Conservation (phyloP, 345 rosid genomes). For the Boechera stricta region DNA sequence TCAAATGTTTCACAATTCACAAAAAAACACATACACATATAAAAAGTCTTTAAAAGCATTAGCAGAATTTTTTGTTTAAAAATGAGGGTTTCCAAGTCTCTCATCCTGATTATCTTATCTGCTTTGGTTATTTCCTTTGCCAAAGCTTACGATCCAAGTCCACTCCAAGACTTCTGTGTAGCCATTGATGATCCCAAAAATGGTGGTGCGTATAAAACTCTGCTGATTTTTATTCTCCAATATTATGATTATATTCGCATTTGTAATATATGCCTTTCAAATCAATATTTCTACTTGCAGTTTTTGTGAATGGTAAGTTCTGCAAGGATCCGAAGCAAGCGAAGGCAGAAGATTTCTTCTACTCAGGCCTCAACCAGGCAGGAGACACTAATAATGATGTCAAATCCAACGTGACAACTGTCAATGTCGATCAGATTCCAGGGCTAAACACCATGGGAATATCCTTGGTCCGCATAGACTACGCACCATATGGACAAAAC, state of each 20-base stretch:
- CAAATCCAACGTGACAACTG: conserved; percentile 33
- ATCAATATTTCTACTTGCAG: conserved; percentile 19
- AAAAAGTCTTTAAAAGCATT: not conserved
- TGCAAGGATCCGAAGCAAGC: conserved; percentile 33
- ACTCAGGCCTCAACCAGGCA: conserved; percentile 14
- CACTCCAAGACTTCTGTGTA: conserved; percentile 34
- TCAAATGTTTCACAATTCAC: not conserved
- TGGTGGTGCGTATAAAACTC: conserved; percentile 22
- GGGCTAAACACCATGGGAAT: conserved; percentile 53
- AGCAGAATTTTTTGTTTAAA: not conserved
- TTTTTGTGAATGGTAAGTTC: conserved; percentile 40
- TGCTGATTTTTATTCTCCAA: not conserved
- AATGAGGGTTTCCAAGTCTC: conserved; percentile 22
- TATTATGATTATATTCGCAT: not conserved
- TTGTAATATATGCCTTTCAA: not conserved
- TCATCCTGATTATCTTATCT: not conserved
- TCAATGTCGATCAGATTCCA: conserved; percentile 36
- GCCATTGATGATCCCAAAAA: conserved; percentile 18
- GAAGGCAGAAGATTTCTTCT: conserved; percentile 37
- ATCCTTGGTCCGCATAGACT: conserved; percentile 39
- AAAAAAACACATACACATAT: not conserved
- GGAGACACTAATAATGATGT: conserved; percentile 27
- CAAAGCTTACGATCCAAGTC: conserved; percentile 31
- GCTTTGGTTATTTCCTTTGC: conserved; percentile 16
- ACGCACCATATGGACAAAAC: conserved; percentile 44